Percentiles rank a stretch among this genome's conserved stretches.
Evolutionary conservation across 345 rosid species (phyloP).

Genomic region (Gossypium bickii): DNA sequence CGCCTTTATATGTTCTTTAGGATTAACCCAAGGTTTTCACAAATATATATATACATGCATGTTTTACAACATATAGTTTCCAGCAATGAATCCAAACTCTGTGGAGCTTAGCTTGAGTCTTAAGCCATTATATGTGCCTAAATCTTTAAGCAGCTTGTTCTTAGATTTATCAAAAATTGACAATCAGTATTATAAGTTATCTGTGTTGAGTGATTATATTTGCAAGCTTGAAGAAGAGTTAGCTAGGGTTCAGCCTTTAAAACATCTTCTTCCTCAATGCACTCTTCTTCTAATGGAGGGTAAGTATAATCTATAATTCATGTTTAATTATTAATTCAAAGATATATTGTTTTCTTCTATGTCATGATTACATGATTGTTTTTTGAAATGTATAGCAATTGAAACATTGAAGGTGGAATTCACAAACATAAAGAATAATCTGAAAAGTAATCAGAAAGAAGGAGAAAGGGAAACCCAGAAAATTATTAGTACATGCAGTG

Average conservation of each 20-base stretch:
- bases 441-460: neutral
- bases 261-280: conserved; percentile 22
- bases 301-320: neutral
- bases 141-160: conserved; percentile 9
- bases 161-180: conserved; percentile 22
- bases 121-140: conserved; percentile 10
- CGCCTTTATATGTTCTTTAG: neutral
- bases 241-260: neutral
- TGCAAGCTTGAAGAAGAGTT: conserved; percentile 19
- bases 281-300: conserved; percentile 22
- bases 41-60: neutral
- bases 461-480: neutral
- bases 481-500: too few relatives aligned
- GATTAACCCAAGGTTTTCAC: neutral
- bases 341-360: neutral
- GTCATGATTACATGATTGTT: neutral
- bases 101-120: conserved; percentile 17
- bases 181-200: neutral
- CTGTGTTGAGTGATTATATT: conserved; percentile 21
- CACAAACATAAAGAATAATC: conserved; percentile 1
- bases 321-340: neutral
- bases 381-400: conserved; percentile 14
- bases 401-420: conserved; percentile 20
- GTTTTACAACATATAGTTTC: neutral
- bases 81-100: neutral